Base-by-base conservation (phyloP, 1,284 basidiomycete species). In the Athelia sp. region DNA sequence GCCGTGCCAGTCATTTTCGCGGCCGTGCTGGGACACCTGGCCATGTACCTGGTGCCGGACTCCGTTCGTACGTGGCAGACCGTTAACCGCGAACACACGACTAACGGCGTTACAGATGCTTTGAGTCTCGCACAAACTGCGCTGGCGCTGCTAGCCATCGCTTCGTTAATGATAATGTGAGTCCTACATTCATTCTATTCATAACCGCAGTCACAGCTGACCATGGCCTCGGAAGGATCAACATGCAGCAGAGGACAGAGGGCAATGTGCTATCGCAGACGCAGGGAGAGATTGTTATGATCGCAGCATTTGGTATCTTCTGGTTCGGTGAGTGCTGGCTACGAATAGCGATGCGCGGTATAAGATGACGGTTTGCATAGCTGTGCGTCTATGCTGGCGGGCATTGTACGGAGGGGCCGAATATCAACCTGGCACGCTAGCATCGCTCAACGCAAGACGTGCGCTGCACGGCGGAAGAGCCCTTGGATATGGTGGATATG, bases 111-210 rank as follows among this genome's bases (percentile, higher is more conserved):
- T 50, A 6, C 52, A 89, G 87, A 83, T 68, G 77, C 79, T 23
- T 74, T 83, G 57, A 82, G 83, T 55, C 59, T 87, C 58, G 82
- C 81, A 48, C 87, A 90, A 63, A 82, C 81, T n/a, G 76, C 79
- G 1, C 78, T 90, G 34, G 82, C 86, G 9, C 72, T 83, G 45
- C 67, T 88, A 15, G 80, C 82, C 18, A 75, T 88, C 21, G 71
- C 74, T 23, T 74, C 75, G 8, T 61, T 90, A 52, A 75, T 85
- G 57, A 69, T 81, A 57, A 66, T 89, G 86, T 87, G 54, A 69
- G 84, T 70, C 40, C 40, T 21, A 43, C 11, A 22, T 23, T 19
- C 23, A 44, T 50, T 13, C 22, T 13, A 38, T 47, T 13, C 10
- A 45, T 31, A 38, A 52, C 47, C 31, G 38, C 40, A 32, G 38